phyloP scores from a whole-genome alignment of 106 monocot genomes.

The Dioscorea dumetorum region DNA sequence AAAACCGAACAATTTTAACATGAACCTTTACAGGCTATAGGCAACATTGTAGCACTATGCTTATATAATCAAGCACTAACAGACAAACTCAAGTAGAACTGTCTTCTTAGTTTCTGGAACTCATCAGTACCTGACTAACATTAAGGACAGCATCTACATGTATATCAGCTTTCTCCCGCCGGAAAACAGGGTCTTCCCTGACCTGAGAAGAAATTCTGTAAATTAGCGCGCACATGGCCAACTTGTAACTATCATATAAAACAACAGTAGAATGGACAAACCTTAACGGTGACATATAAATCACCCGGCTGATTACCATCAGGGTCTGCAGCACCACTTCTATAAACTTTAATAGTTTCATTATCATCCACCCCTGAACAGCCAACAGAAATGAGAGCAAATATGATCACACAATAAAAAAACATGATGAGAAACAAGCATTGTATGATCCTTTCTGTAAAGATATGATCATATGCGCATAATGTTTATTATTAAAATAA shows the following conservation, averaged over 20 bases:
- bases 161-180: slow-evolving; percentile 85
- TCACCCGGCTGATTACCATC: slow-evolving; percentile 82
- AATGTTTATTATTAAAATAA: too few relatives aligned
- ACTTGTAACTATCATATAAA: background rate
- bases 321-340: slow-evolving; percentile 88
- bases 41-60: background rate
- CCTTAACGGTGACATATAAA: slow-evolving; percentile 88
- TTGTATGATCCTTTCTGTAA: too few relatives aligned
- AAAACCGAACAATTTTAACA: background rate
- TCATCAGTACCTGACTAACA: slow-evolving; percentile 67
- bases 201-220: slow-evolving; percentile 35
- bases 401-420: too few relatives aligned
- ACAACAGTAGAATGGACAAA: background rate
- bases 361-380: slow-evolving; percentile 69
- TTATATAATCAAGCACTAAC: background rate
- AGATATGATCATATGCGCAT: too few relatives aligned
- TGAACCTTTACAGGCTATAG: background rate
- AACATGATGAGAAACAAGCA: too few relatives aligned
- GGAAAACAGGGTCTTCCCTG: slow-evolving; percentile 80
- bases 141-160: slow-evolving; percentile 85
- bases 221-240: background rate
- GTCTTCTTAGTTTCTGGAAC: background rate
- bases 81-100: background rate
- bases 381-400: too few relatives aligned
- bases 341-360: slow-evolving; percentile 65